Base-by-base conservation (phyloP, 352 stramenopile genomes). In the Elongisporangium undulatum region DNA sequence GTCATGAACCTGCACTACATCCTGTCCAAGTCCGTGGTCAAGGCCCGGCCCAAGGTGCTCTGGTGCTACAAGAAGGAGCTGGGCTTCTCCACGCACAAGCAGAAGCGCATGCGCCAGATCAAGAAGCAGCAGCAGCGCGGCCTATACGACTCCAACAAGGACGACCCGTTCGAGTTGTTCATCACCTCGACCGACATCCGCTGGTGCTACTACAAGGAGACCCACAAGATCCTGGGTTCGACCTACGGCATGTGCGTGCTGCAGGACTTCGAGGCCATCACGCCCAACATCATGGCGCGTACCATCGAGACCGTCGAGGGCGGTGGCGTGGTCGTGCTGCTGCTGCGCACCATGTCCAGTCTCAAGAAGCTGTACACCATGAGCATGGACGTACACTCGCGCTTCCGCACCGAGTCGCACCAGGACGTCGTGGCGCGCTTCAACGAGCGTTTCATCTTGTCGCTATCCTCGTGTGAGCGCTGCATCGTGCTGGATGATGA, bases 41-140 rank as follows among this genome's bases (percentile, higher is more conserved):
- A 98, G 64, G 90, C 95, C 26, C 91, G 96, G 17, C 95, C 96
- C 13, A 97, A 94, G 57, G 97, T 99, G 50, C 76, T 99, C 8
- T 99, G 98, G 98, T 99, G 97, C 76, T 99, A 99, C 88, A 99
- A 99, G 72, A 99, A 99, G 68, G 97, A 99, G 77, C 82, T 99
- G 52, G 98, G 97, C 24, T 99, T 99, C 74, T 99, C 95, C 15
- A 99, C 96, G 56, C 96, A 99, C 74, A 92, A 92, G 63, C 90
- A 97, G 72, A 97, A 97, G 70, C 83, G 89, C 70, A 96, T 97
- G 86, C 85, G 87, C 53, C 85, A 98, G 72, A 98, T 98, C 59
- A 98, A 98, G 76, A 97, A 97, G 71, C 79, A 96, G 74, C 90
- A 97, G 71, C 87, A 96, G 68, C 83, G 93, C 49, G 94, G 95